These are phyloP conservation scores for Mycena haematopus DNA, from an alignment of 768 basidiomycete genomes.

Conservation along the genomic window DNA sequence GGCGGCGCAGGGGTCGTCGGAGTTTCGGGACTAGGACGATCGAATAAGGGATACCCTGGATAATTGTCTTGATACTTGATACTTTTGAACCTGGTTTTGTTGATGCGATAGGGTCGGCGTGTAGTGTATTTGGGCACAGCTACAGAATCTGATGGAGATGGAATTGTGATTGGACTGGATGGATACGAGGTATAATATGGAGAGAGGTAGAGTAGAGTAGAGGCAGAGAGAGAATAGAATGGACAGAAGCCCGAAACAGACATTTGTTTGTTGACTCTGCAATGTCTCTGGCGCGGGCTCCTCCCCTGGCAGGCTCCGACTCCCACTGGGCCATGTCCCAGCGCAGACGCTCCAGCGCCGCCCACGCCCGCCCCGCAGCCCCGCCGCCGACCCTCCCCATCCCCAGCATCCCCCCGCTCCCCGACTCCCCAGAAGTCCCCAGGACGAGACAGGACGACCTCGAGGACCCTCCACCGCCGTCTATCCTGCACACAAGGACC, in stretches of 20 bases:
- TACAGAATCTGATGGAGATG: no score
- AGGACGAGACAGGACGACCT: slow-evolving; percentile 32
- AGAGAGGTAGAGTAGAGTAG: no score
- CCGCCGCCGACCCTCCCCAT: slow-evolving; percentile 81
- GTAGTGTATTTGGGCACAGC: no score
- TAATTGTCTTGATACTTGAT: slow-evolving; percentile 10
- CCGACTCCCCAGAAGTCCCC: slow-evolving; percentile 22
- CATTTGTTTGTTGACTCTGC: not conserved
- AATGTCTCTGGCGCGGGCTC: not conserved
- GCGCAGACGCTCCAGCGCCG: slow-evolving; percentile 74
- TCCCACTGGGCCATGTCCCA: not conserved
- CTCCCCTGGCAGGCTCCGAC: not conserved
- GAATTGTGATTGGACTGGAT: not conserved
- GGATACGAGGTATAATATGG: not conserved
- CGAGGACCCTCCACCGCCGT: slow-evolving; percentile 33
- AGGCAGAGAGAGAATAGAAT: no score
- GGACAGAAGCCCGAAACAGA: no score
- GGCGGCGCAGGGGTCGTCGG: slow-evolving; percentile 85
- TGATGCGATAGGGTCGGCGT: no score
- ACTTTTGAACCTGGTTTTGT: no score
- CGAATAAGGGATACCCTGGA: slow-evolving; percentile 19
- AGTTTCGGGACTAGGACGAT: slow-evolving; percentile 65
- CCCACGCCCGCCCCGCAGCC: slow-evolving; percentile 65
- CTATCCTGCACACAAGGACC: slow-evolving; percentile 29
- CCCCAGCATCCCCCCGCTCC: slow-evolving; percentile 57